Evolutionary conservation across 2,329 filamentous ascomycete genomes (phyloP).

Genomic region (Stagonosporopsis cucurbitacearum): DNA sequence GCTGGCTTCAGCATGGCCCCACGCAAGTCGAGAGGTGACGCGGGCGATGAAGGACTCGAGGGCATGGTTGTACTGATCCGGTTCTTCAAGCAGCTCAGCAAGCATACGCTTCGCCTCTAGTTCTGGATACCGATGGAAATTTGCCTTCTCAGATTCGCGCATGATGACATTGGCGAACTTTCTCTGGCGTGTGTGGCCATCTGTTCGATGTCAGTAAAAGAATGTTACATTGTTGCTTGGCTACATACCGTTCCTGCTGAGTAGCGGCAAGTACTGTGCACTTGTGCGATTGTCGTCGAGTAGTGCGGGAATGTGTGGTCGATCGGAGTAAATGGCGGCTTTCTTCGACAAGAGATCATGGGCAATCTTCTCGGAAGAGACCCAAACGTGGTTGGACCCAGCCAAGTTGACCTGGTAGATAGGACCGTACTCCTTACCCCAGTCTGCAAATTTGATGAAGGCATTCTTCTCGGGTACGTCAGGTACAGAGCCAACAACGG

Average conservation of each 20-base stretch:
- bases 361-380: slow-evolving; percentile 52
- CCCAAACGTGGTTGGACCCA: slow-evolving; percentile 55
- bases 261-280: slow-evolving; percentile 54
- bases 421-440: slow-evolving; percentile 53
- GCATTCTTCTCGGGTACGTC: slow-evolving; percentile 54
- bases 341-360: slow-evolving; percentile 54
- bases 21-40: slow-evolving; percentile 56
- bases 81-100: slow-evolving; percentile 53
- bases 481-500: slow-evolving; percentile 52
- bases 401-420: slow-evolving; percentile 56
- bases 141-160: slow-evolving; percentile 50
- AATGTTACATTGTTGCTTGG: neutral
- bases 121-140: slow-evolving; percentile 54
- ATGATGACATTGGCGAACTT: slow-evolving; percentile 56
- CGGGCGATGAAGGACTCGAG: slow-evolving; percentile 55
- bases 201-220: slow-evolving; percentile 34
- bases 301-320: slow-evolving; percentile 54
- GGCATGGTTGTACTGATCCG: slow-evolving; percentile 52
- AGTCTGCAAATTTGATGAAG: slow-evolving; percentile 56
- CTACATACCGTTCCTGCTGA: slow-evolving; percentile 51
- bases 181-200: slow-evolving; percentile 52
- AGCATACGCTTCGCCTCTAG: slow-evolving; percentile 54
- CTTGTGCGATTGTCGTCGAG: slow-evolving; percentile 54
- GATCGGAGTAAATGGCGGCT: slow-evolving; percentile 55
- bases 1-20: slow-evolving; percentile 53